Evolutionary conservation across 1,139 yeast genomes (phyloP).

Genomic region (Saccharomyces hybrid): DNA sequence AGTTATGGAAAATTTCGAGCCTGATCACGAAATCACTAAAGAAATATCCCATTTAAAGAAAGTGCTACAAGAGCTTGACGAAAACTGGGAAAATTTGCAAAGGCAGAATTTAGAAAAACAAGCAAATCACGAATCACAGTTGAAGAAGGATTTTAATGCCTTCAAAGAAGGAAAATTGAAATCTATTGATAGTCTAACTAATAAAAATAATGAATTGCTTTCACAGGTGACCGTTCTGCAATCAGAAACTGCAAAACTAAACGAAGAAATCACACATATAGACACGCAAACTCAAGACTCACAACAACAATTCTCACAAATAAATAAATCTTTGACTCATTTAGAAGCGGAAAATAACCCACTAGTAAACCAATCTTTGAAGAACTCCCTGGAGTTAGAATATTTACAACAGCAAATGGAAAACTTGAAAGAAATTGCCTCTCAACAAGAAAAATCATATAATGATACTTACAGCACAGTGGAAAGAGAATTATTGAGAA

Average conservation of each 20-base stretch:
- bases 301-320: slow-evolving; percentile 6
- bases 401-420: slow-evolving; percentile 9
- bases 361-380: slow-evolving; percentile 2
- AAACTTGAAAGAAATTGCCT: slow-evolving; percentile 15
- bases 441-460: slow-evolving; percentile 18
- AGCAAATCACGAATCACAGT: slow-evolving; percentile 5
- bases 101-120: slow-evolving; percentile 5
- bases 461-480: slow-evolving; percentile 24
- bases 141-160: slow-evolving; percentile 6
- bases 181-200: slow-evolving; percentile 9
- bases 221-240: slow-evolving; percentile 4
- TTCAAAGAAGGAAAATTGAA: slow-evolving; percentile 8
- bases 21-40: slow-evolving; percentile 10
- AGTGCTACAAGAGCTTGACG: slow-evolving; percentile 1
- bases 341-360: slow-evolving; percentile 9
- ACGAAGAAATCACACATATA: slow-evolving; percentile 9
- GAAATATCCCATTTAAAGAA: slow-evolving; percentile 7
- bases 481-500: slow-evolving; percentile 29
- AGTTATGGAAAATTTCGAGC: slow-evolving; percentile 10
- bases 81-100: slow-evolving; percentile 3
- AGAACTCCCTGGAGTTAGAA: slow-evolving; percentile 2
- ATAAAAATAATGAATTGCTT: slow-evolving; percentile 11
- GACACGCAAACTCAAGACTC: slow-evolving; percentile 8
- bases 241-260: slow-evolving; percentile 6
- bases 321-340: slow-evolving; percentile 10